These are phyloP conservation scores for Sugiyamaella neomexicana DNA, from an alignment of 1,139 yeast genomes.

Conservation along the genomic window DNA sequence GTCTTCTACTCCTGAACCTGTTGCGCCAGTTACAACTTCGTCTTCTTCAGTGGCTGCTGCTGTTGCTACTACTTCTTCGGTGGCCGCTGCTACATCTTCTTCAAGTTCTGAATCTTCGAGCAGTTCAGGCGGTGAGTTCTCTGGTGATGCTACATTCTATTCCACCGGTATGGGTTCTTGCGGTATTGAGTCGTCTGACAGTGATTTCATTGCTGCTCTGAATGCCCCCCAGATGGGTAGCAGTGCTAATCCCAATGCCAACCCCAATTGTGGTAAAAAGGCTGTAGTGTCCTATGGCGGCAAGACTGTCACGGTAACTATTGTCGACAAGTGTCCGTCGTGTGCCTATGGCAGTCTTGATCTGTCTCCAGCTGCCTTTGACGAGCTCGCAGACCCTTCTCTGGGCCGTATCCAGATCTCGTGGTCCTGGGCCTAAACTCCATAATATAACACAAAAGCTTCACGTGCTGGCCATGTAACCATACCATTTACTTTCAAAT, in stretches of 20 bases:
- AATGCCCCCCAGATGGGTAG: constrained; percentile 40
- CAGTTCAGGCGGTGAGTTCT: constrained; percentile 28
- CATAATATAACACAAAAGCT: not conserved
- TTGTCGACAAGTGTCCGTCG: constrained; percentile 56
- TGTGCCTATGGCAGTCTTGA: constrained; percentile 52
- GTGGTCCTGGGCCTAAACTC: constrained; percentile 40
- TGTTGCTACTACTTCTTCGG: constrained; percentile 8
- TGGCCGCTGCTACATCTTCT: constrained; percentile 13
- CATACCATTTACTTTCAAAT: not conserved
- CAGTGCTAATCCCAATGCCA: constrained; percentile 41
- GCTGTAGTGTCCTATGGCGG: constrained; percentile 48
- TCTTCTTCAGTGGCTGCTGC: constrained; percentile 7
- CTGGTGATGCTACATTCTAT: constrained; percentile 64
- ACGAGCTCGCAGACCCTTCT: constrained; percentile 46
- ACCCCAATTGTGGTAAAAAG: constrained; percentile 52
- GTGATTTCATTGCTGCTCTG: constrained; percentile 51
- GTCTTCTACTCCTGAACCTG: constrained; percentile 5
- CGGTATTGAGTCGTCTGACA: constrained; percentile 49
- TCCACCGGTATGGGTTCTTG: constrained; percentile 63
- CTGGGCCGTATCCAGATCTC: constrained; percentile 51
- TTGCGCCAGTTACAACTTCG: constrained; percentile 6
- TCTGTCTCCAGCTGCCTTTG: constrained; percentile 56
- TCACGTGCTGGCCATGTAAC: constrained; percentile 12
- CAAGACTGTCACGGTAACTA: constrained; percentile 51
- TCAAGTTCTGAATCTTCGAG: constrained; percentile 25